These are phyloP conservation scores for Solanum sitiens DNA, from an alignment of 257 asterid species.

Conservation along the genomic window DNA sequence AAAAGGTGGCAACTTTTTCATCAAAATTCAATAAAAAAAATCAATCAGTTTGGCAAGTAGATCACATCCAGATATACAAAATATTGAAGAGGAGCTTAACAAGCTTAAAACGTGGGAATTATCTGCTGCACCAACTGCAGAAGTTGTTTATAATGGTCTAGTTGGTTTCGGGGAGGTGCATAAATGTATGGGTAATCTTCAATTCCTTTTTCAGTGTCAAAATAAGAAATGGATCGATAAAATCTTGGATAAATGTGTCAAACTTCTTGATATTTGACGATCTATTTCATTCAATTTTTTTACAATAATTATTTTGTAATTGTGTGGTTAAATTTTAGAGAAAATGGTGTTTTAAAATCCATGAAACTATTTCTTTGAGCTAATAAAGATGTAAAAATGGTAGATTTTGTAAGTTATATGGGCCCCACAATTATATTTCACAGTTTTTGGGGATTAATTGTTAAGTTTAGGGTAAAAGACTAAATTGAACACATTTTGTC, in stretches of 20 bases:
- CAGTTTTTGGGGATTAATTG: no score
- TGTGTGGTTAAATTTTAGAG: no score
- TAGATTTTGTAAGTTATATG: no score
- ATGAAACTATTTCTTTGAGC: no score
- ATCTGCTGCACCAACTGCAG: not conserved
- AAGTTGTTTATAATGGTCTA: not conserved
- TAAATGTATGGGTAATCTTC: not conserved
- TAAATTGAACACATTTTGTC: no score
- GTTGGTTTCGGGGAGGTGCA: not conserved
- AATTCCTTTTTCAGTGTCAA: not conserved
- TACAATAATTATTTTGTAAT: no score
- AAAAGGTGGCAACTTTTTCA: constrained; percentile 10
- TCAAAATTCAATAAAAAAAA: constrained; percentile 5
- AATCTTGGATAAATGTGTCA: constrained; percentile 2
- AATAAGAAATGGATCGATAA: not conserved
- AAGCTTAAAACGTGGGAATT: constrained; percentile 3
- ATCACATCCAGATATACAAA: constrained; percentile 18
- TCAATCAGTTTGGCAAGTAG: constrained; percentile 24
- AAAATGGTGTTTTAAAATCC: no score
- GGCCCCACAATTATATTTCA: no score
- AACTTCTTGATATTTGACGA: constrained; percentile 2
- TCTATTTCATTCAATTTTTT: no score
- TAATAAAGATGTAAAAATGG: no score
- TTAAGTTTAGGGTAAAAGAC: no score
- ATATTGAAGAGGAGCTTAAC: constrained; percentile 17